Base-by-base conservation (phyloP, 2,329 filamentous ascomycete species). In the Alternaria arborescens region DNA sequence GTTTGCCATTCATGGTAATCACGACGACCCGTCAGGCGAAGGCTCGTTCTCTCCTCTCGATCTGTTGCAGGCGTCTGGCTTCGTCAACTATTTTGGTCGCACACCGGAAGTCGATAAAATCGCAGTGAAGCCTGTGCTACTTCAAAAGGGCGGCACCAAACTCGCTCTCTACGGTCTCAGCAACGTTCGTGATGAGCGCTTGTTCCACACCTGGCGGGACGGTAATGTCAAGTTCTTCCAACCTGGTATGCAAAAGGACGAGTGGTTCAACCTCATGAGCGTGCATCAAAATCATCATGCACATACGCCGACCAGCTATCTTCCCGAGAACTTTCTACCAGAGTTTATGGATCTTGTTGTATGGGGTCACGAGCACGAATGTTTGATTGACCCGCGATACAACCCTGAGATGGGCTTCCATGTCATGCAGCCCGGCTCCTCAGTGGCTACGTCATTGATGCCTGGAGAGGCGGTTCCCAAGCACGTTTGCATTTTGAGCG, bases 301-400 rank as follows among this genome's bases (percentile, higher is more conserved):
- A 0, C 91, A 97, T 73, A 97, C 92, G 0, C 88, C 94, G 18
- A 98, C 94, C 0, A 90, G 92, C n/a, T 98, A 97, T 73, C 85
- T 99, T 0, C 94, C 96, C 0, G 96, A 99, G 73, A 93, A 91
- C 70, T 95, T 97, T 71, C 83, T 99, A 0, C 96, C 95, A 0
- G 89, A 93, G 18, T 98, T 96, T 81, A 82, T 99, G 65, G 91
- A 99, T 73, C 84, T 99, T 5, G 88, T 99, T 0, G 86, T 99
- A 52, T 99, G 95, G 95, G 95, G 95, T 3, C 95, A 99, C 72
- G 95, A 99, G 78, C 95, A 99, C 74, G 94, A 99, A 77, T 99
- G 95, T 74, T 78, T 94, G 8, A 97, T 99, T 65, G 89, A 97
- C 44, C 95, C 95, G 0, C 82, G 83, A 1, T 84, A 88, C 47